Evolutionary conservation across 345 rosid species (phyloP).

Genomic region (Raphanus sativus): DNA sequence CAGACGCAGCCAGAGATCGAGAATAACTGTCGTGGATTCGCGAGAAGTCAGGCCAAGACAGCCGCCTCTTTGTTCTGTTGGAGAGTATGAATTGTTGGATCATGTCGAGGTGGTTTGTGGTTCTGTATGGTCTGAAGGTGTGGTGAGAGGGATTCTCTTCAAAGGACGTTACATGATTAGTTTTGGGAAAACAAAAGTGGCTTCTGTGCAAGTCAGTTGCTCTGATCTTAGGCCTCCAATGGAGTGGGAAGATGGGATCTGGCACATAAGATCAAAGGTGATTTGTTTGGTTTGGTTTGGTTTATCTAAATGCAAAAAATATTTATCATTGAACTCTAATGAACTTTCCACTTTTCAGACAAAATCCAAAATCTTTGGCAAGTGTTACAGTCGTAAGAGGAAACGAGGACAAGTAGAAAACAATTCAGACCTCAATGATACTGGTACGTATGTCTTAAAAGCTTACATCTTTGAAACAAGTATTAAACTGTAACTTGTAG

Average conservation of each 20-base stretch:
- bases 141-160: not conserved
- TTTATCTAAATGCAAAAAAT: not conserved
- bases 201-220: not conserved
- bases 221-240: not conserved
- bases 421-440: not conserved
- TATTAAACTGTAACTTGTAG: too few species aligned
- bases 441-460: not conserved
- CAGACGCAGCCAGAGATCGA: not conserved
- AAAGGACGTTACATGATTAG: constrained; percentile 1
- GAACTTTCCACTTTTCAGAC: not conserved
- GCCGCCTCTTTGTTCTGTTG: not conserved
- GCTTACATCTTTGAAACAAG: too few species aligned
- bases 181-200: not conserved
- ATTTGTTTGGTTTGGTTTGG: not conserved
- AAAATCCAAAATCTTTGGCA: not conserved
- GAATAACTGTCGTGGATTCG: not conserved
- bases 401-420: not conserved
- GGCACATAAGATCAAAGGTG: constrained; percentile 1
- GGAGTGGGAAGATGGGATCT: constrained; percentile 6
- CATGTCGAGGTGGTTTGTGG: not conserved
- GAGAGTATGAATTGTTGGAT: constrained; percentile 5
- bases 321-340: not conserved
- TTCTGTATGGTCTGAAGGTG: not conserved
- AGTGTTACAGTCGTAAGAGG: constrained; percentile 4
- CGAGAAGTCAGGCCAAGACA: not conserved